phyloP scores from a whole-genome alignment of 441 rosid genomes.

The Populus hybrid region DNA sequence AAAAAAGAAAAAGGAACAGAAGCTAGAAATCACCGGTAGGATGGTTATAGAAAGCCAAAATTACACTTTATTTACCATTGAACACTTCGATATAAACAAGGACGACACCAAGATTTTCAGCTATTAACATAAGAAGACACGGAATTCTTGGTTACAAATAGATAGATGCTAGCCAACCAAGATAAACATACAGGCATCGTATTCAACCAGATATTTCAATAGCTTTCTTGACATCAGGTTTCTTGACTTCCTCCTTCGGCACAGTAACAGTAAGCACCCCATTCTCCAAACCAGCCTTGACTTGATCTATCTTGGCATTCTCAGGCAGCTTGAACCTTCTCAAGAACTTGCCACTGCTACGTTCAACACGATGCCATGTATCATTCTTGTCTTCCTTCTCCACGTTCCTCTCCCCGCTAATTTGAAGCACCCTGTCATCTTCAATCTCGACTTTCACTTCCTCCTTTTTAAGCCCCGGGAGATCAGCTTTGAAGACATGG shows the following conservation, averaged over 20 bases:
- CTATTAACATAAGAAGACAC: not conserved
- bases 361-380: not conserved
- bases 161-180: not conserved
- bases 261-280: not conserved
- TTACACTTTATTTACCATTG: not conserved
- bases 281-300: not conserved
- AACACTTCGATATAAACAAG: not conserved
- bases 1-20: not conserved
- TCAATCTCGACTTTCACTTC: not conserved
- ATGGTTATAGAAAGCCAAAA: not conserved
- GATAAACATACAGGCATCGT: not conserved
- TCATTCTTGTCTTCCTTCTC: not conserved
- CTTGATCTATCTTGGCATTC: not conserved
- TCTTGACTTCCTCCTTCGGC: not conserved
- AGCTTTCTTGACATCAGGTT: not conserved
- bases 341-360: not conserved
- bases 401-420: not conserved
- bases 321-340: not conserved
- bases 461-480: not conserved
- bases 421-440: not conserved
- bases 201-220: not conserved
- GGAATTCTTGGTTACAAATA: not conserved
- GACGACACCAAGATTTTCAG: not conserved
- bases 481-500: not conserved
- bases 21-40: not conserved